Percentiles rank a stretch among this genome's conserved stretches.
phyloP scores from a whole-genome alignment of 1,139 yeast genomes.

The Diutina mesorugosa region DNA sequence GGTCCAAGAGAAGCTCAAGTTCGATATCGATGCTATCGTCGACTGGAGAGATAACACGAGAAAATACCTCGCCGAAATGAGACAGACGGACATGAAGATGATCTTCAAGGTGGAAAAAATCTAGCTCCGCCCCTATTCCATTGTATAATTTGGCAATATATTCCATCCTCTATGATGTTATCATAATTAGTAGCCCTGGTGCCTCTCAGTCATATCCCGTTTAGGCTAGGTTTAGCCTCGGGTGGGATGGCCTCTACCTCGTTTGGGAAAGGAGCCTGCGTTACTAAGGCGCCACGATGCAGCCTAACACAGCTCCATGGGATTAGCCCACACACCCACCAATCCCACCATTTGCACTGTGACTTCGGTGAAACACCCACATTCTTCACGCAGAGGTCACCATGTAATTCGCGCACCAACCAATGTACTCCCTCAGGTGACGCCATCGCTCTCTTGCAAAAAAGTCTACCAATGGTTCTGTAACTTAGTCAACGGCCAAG shows the following conservation, averaged over 20 bases:
- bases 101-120: conserved; percentile 27
- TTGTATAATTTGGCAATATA: too few relatives aligned
- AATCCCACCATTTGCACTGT: neutral
- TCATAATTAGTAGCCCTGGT: neutral
- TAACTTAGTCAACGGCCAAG: too few relatives aligned
- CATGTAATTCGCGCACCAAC: too few relatives aligned
- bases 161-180: too few relatives aligned
- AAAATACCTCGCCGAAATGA: conserved; percentile 13
- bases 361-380: too few relatives aligned
- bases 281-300: neutral
- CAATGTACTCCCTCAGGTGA: too few relatives aligned
- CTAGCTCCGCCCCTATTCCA: conserved; percentile 6
- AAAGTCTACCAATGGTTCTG: too few relatives aligned
- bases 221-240: neutral
- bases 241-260: neutral
- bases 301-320: neutral
- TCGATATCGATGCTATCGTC: conserved; percentile 16
- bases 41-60: conserved; percentile 30
- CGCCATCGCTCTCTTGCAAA: too few relatives aligned
- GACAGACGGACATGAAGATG: conserved; percentile 21
- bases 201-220: neutral
- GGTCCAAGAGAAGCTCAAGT: conserved; percentile 16
- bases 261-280: neutral
- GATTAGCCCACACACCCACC: neutral
- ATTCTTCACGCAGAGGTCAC: too few relatives aligned